These are phyloP conservation scores for Flaveria floridana DNA, from an alignment of 140 eudicot genomes.

Conservation along the genomic window DNA sequence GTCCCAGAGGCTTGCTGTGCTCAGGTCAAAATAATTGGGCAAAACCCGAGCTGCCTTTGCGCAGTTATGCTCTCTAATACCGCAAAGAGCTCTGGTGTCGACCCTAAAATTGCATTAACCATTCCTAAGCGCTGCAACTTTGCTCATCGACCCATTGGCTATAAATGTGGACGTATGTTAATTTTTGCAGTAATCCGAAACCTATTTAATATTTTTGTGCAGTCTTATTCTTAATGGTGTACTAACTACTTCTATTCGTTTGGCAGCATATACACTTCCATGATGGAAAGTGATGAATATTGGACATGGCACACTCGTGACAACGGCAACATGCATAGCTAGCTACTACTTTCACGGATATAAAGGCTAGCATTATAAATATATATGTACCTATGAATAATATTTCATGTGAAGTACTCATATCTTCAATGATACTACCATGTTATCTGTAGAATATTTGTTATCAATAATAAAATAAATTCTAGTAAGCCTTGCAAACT, in stretches of 20 bases:
- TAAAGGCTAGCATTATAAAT: slow-evolving; percentile 13
- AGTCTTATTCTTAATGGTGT: background rate
- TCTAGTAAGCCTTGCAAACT: no score
- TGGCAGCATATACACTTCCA: slow-evolving; percentile 56
- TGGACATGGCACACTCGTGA: background rate
- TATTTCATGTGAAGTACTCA: no score
- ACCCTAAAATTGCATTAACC: slow-evolving; percentile 58
- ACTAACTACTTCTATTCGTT: background rate
- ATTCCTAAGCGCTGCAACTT: slow-evolving; percentile 82
- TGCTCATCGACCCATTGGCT: slow-evolving; percentile 65
- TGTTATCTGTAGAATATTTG: no score
- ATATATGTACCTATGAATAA: slow-evolving; percentile 20
- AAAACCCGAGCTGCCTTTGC: slow-evolving; percentile 68
- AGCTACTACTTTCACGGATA: slow-evolving; percentile 9
- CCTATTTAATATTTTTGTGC: background rate
- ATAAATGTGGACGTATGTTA: slow-evolving; percentile 58
- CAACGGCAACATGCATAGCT: slow-evolving; percentile 8
- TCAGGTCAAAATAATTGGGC: slow-evolving; percentile 51
- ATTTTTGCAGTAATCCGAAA: background rate
- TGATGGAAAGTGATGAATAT: slow-evolving; percentile 8
- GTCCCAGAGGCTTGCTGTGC: slow-evolving; percentile 51
- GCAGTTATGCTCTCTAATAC: slow-evolving; percentile 68
- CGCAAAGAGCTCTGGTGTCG: slow-evolving; percentile 52
- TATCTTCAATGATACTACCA: background rate
- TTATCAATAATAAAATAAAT: no score